Evolutionary conservation across 371 early-diverging fungal genomes (phyloP).

Genomic region (Mucor plumbeus): DNA sequence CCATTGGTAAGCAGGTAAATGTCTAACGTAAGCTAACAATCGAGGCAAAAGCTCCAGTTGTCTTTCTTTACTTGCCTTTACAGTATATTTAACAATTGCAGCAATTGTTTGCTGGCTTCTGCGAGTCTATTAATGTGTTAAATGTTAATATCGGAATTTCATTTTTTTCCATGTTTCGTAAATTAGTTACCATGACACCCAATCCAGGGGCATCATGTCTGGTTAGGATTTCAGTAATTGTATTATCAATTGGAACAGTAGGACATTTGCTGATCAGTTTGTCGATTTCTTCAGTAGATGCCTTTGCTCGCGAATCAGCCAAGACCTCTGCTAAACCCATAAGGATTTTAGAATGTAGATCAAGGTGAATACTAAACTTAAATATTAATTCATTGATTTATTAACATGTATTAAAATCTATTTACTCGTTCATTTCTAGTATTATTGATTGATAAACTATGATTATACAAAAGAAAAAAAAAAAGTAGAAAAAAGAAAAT

Average conservation of each 20-base stretch:
- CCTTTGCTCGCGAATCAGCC: slow-evolving; percentile 53
- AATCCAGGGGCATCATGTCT: slow-evolving; percentile 23
- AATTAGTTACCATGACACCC: slow-evolving; percentile 28
- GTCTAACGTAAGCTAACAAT: slow-evolving; percentile 40
- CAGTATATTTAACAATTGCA: slow-evolving; percentile 51
- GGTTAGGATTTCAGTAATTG: slow-evolving; percentile 23
- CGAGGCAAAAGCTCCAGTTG: slow-evolving; percentile 38
- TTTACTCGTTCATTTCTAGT: slow-evolving; percentile 12
- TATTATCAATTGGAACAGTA: slow-evolving; percentile 36
- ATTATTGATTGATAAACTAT: background rate
- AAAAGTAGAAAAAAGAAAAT: background rate
- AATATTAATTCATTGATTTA: background rate
- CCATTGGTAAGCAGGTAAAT: slow-evolving; percentile 43
- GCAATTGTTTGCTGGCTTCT: slow-evolving; percentile 51
- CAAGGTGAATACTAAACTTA: slow-evolving; percentile 28
- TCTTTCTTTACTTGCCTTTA: slow-evolving; percentile 34
- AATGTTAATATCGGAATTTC: background rate
- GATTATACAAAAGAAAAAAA: background rate
- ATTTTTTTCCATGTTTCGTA: background rate
- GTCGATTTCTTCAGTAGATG: slow-evolving; percentile 39
- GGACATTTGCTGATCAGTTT: slow-evolving; percentile 45
- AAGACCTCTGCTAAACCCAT: slow-evolving; percentile 64
- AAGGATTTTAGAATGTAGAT: slow-evolving; percentile 66
- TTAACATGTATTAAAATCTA: background rate
- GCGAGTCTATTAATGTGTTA: slow-evolving; percentile 40